Percentiles rank a stretch among this genome's conserved stretches.
Conservation (phyloP, 148 eudicot genomes). For the Fagopyrum tataricum region DNA sequence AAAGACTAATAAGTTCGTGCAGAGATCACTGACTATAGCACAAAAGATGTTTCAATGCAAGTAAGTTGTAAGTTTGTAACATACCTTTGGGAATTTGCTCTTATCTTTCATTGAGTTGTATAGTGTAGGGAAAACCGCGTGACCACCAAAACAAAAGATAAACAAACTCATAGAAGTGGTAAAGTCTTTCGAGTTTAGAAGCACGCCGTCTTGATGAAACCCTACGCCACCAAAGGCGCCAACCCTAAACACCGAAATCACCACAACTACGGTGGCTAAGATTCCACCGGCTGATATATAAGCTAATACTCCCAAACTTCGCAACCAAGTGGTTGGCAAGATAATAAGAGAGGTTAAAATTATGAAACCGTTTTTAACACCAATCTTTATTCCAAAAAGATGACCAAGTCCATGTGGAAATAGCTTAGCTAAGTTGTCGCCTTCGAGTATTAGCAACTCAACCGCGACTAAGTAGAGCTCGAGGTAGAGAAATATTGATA, state of each 20-base stretch:
- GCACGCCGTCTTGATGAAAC: constrained; percentile 32
- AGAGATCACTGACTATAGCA: constrained; percentile 13
- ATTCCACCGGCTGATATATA: constrained; percentile 51
- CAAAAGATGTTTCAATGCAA: constrained; percentile 11
- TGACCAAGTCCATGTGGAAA: constrained; percentile 21
- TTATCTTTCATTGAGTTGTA: constrained; percentile 50
- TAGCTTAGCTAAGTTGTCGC: constrained; percentile 34
- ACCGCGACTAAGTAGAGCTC: constrained; percentile 40
- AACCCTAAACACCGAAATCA: constrained; percentile 37
- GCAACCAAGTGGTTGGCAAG: constrained; percentile 49
- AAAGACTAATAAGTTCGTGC: too few relatives aligned
- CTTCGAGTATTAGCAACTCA: constrained; percentile 47
- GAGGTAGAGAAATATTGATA: constrained; percentile 25
- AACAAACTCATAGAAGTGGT: constrained; percentile 46
- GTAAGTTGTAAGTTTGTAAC: not conserved
- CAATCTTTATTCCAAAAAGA: not conserved
- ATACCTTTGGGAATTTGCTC: constrained; percentile 49
- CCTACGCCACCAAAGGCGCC: constrained; percentile 48
- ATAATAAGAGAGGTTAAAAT: constrained; percentile 30
- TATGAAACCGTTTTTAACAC: constrained; percentile 17
- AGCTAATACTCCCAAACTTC: constrained; percentile 33
- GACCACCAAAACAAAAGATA: constrained; percentile 57
- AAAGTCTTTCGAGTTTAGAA: constrained; percentile 35
- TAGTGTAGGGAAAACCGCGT: constrained; percentile 50
- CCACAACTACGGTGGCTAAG: constrained; percentile 30